phyloP scores from a whole-genome alignment of 345 rosid species.

The Citrus maxima region DNA sequence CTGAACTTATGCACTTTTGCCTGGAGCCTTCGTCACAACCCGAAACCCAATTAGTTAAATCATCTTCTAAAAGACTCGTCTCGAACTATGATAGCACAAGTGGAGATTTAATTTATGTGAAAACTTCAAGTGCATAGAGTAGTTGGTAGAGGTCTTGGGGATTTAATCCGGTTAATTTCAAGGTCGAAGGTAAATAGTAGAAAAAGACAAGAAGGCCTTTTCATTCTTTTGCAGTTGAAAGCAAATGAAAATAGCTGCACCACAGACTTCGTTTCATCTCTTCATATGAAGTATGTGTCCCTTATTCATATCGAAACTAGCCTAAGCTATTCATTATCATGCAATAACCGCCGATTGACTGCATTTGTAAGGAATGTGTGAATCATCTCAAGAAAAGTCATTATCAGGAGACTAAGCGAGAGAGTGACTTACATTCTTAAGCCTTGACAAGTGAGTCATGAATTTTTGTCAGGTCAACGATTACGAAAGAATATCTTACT shows the following conservation, averaged over 20 bases:
- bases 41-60: background rate
- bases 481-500: background rate
- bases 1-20: background rate
- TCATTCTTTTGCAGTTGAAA: background rate
- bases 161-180: background rate
- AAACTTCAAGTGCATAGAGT: background rate
- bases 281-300: background rate
- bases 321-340: background rate
- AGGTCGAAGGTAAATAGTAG: background rate
- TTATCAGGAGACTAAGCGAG: background rate
- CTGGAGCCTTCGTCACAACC: background rate
- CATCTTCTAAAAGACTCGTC: too few relatives aligned
- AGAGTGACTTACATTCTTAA: background rate
- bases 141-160: background rate
- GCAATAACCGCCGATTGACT: background rate
- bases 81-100: background rate
- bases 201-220: too few relatives aligned
- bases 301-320: background rate
- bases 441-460: too few relatives aligned
- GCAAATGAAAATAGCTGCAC: background rate
- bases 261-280: background rate
- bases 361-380: background rate
- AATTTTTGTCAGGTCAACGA: background rate
- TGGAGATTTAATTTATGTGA: background rate
- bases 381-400: background rate